These are phyloP conservation scores for Paraleonurus japonicus DNA, from an alignment of 257 asterid genomes.

Conservation along the genomic window DNA sequence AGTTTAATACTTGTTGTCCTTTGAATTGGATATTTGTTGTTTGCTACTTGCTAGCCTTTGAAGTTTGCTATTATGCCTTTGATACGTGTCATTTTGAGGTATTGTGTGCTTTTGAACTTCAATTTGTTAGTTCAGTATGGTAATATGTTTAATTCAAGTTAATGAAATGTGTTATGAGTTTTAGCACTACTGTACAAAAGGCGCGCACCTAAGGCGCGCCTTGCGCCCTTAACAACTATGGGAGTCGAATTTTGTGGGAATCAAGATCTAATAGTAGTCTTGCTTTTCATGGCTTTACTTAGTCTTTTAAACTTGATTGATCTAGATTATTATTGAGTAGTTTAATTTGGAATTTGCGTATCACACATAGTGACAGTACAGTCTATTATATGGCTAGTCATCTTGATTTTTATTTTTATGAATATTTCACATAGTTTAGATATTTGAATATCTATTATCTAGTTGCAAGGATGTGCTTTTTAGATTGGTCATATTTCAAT, in stretches of 20 bases:
- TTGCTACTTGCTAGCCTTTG: too few species aligned
- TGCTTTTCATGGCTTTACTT: background rate
- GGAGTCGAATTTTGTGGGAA: constrained; percentile 9
- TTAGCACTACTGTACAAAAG: too few species aligned
- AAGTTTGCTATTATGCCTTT: too few species aligned
- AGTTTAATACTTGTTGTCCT: too few species aligned
- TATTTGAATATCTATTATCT: background rate
- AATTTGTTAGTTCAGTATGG: too few species aligned
- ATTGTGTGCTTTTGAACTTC: too few species aligned
- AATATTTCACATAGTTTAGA: background rate
- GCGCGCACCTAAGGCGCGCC: too few species aligned
- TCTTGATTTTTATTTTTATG: background rate
- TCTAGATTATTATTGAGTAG: background rate
- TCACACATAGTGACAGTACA: background rate
- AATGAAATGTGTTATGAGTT: too few species aligned
- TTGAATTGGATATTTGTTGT: too few species aligned
- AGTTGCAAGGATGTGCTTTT: constrained; percentile 4
- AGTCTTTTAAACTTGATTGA: constrained; percentile 6
- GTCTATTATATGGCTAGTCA: background rate
- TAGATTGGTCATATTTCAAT: constrained; percentile 1
- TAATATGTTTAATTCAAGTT: too few species aligned
- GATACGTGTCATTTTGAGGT: too few species aligned
- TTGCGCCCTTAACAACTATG: too few species aligned
- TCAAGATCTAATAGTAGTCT: background rate
- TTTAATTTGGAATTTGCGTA: constrained; percentile 1